A percentile compares a stretch with the other conserved stretches of the same genome.
Evolutionary conservation across 2,329 filamentous ascomycete species (phyloP).

Genomic region (Chaetomium strumarium): DNA sequence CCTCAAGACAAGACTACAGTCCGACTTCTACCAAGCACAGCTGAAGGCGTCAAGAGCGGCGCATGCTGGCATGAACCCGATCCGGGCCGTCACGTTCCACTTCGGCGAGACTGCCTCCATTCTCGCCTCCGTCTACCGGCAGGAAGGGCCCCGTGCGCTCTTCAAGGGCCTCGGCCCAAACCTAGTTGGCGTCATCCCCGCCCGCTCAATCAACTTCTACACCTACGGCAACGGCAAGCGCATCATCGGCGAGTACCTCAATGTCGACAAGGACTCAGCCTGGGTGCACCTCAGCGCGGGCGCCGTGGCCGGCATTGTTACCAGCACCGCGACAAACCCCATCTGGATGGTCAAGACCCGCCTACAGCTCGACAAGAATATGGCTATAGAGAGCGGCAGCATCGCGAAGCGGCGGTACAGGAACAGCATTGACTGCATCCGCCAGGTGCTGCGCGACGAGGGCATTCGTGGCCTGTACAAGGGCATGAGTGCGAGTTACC

Average conservation of each 20-base stretch:
- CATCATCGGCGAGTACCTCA: conserved; percentile 68
- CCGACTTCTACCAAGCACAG: conserved; percentile 88
- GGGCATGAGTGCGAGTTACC: conserved; percentile 83
- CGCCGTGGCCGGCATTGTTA: conserved; percentile 72
- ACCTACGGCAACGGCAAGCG: conserved; percentile 89
- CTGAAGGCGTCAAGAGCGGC: conserved; percentile 62
- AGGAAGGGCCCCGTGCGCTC: conserved; percentile 78
- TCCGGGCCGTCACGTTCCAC: conserved; percentile 64
- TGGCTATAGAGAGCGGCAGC: conserved; percentile 54
- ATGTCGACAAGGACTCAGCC: conserved; percentile 61
- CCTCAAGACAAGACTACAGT: conserved; percentile 86
- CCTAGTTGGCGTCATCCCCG: conserved; percentile 81
- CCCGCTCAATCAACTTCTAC: conserved; percentile 88
- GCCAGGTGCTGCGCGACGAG: conserved; percentile 74
- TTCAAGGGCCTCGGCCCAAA: conserved; percentile 94
- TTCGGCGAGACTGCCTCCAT: conserved; percentile 83
- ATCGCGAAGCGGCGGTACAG: conserved; percentile 63
- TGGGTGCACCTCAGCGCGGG: conserved; percentile 76
- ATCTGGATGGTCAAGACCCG: conserved; percentile 97
- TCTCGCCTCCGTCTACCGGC: conserved; percentile 68
- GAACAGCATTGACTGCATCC: conserved; percentile 83
- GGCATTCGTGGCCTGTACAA: conserved; percentile 80
- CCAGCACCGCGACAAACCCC: conserved; percentile 86
- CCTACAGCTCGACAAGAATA: conserved; percentile 84
- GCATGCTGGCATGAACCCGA: conserved; percentile 54